These are phyloP conservation scores for Fusarium globosum DNA, from an alignment of 2,329 filamentous ascomycete species.

Conservation along the genomic window DNA sequence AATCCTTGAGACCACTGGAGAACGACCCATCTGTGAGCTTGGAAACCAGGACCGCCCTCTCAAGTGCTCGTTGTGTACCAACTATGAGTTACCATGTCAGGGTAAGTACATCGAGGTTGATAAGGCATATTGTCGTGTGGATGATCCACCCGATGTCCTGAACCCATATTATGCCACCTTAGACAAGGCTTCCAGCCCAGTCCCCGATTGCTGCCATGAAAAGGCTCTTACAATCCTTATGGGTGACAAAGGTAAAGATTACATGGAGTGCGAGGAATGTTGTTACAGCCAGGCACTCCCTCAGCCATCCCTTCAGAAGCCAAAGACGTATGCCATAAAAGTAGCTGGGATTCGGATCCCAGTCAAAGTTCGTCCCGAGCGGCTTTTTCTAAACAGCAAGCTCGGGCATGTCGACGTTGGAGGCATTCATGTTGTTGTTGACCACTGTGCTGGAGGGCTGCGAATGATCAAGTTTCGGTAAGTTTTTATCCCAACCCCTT, in stretches of 20 bases:
- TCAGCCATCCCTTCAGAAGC: not conserved
- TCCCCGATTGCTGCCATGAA: constrained; percentile 10
- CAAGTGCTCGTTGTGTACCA: constrained; percentile 7
- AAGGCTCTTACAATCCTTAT: constrained; percentile 14
- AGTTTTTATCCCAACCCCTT: not conserved
- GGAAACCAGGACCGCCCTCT: not conserved
- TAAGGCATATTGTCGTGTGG: not conserved
- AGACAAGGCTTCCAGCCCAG: not conserved
- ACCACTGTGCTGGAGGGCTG: not conserved
- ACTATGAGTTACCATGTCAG: not conserved
- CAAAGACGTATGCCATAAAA: not conserved
- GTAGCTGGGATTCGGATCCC: constrained; percentile 8
- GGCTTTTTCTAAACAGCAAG: constrained; percentile 26
- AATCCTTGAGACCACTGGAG: not conserved
- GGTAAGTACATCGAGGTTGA: not conserved
- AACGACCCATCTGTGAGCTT: constrained; percentile 6
- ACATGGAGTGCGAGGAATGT: constrained; percentile 27
- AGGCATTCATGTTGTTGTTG: constrained; percentile 29
- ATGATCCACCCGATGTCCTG: not conserved
- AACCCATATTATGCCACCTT: not conserved
- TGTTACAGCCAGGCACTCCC: not conserved
- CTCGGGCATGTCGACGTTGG: constrained; percentile 20
- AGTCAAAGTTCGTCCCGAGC: constrained; percentile 15
- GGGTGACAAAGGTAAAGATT: not conserved
- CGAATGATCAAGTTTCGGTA: constrained; percentile 32